Base-by-base conservation (phyloP, 2,329 filamentous ascomycete genomes). In the Phyllosticta citrichinensis region DNA sequence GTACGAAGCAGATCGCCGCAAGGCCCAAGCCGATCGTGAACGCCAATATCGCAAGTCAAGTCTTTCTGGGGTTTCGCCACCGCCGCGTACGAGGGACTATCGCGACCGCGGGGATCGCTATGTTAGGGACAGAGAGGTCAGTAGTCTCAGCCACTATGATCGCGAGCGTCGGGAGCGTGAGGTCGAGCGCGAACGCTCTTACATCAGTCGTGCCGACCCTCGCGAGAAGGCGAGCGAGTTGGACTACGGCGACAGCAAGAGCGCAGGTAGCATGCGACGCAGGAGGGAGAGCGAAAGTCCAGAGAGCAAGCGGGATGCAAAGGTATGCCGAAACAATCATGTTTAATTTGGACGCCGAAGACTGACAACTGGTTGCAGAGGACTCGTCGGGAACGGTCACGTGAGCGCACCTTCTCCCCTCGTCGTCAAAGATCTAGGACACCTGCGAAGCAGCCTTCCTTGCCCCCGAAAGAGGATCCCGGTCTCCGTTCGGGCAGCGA, bases 1-100 rank as follows among this genome's bases (percentile, higher is more conserved):
- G 20, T 99, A 99, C 74, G 94, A 97, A 75, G 94, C 92, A 63
- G 94, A 99, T 72, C 86, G 94, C 66, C 88, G 91, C 69, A 94
- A 93, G 74, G 93, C 93, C 52, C 92, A 94, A 70, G 91, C 92
- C 62, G 92, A 96, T 71, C 87, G 95, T 55, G 95, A 97, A 76
- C 88, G 92, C 66, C 92, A 95, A 68, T 95, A 96, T 76, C 87
- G 90, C 73, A 95, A 94, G 76, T 80, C 84, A 53, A 86, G 86
- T 76, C 85, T 85, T 76, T 88, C 87, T 65, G 78, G 83, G 67
- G 70, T 83, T 65, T 79, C 82, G 66, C 81, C 81, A 17, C 74
- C 77, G 10, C 74, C 74, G 12, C 74, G 77, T 55, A 75, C 78
- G 40, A 73, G 77, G 33, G 70, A 69, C 22, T 69, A 65, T 66